phyloP scores from a whole-genome alignment of 1,139 yeast genomes.

The Candida sojae region DNA sequence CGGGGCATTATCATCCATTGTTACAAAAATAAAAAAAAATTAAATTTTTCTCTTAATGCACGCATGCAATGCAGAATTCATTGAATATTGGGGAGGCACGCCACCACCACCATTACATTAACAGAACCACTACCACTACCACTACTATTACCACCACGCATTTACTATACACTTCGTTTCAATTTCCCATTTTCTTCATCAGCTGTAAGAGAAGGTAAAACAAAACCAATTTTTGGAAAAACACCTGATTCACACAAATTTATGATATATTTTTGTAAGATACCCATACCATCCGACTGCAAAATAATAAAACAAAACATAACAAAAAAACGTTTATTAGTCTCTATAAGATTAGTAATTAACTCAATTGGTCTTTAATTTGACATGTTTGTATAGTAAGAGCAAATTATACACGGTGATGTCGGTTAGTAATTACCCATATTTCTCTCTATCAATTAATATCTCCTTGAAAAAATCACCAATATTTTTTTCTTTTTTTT shows the following conservation, averaged over 20 bases:
- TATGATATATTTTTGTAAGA: neutral
- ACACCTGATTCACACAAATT: neutral
- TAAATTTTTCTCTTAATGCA: neutral
- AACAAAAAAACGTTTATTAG: too few species aligned
- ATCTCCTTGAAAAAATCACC: neutral
- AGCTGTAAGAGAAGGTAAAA: too few species aligned
- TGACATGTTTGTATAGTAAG: neutral
- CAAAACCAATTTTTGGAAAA: neutral
- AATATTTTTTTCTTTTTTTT: neutral
- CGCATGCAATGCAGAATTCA: neutral
- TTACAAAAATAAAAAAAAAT: neutral
- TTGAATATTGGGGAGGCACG: neutral
- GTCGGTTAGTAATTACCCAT: neutral
- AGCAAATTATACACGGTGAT: neutral
- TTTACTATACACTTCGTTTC: too few species aligned
- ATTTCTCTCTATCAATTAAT: neutral
- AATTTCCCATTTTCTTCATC: too few species aligned
- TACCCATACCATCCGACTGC: neutral
- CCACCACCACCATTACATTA: slow-evolving; percentile 1
- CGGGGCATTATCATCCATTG: slow-evolving; percentile 9
- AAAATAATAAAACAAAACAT: neutral
- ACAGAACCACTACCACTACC: neutral
- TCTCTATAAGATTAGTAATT: neutral
- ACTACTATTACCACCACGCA: neutral
- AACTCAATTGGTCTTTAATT: neutral